A percentile compares a stretch with the other conserved stretches of the same genome.
These are phyloP conservation scores for Tetradesmus lagerheimii DNA, from an alignment of 139 green algal genomes.

Conservation along the genomic window DNA sequence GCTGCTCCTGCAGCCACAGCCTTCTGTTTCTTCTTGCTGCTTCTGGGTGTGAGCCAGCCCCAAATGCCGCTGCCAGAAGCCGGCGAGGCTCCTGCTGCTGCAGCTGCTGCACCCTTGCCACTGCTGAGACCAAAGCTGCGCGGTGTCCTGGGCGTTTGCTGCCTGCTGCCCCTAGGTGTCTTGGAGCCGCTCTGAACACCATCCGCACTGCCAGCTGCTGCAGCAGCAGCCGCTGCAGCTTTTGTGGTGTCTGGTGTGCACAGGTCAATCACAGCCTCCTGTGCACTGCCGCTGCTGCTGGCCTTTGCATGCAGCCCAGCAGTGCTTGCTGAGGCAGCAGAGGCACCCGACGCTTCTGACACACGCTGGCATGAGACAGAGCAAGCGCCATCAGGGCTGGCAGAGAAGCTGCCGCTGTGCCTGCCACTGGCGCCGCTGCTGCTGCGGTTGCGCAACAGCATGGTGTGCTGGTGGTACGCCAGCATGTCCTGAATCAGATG, in stretches of 20 bases:
- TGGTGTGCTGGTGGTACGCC: background rate
- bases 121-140: background rate
- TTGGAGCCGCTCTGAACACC: background rate
- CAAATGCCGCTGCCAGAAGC: background rate
- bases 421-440: background rate
- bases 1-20: background rate
- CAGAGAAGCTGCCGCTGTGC: background rate
- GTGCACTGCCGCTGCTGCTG: background rate
- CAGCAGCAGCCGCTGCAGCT: background rate
- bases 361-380: background rate
- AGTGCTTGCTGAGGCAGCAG: background rate
- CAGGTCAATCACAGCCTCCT: background rate
- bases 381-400: background rate
- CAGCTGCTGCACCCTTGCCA: background rate
- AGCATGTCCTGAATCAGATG: constrained; percentile 32
- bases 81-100: background rate
- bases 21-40: constrained; percentile 9
- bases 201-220: no score
- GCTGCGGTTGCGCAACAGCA: background rate
- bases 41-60: background rate
- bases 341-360: background rate
- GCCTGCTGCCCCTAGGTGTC: background rate
- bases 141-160: background rate
- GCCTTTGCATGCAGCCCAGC: background rate
- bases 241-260: background rate